phyloP scores from a whole-genome alignment of 129 eudicot species.

The Dittrichia graveolens region DNA sequence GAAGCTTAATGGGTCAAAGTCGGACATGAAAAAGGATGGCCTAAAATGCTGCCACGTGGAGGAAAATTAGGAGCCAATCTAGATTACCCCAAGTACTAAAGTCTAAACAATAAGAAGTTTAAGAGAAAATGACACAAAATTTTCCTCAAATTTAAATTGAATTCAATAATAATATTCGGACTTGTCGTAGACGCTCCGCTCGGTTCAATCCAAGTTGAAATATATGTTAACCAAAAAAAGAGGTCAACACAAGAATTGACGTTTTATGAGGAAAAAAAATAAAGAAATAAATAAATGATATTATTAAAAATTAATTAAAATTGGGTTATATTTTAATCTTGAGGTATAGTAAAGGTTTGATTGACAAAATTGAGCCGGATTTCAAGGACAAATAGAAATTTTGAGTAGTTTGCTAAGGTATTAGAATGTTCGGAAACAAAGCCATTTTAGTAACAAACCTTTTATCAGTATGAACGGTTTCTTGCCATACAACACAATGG shows the following conservation, averaged over 20 bases:
- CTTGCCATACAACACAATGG: no score
- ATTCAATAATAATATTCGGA: constrained; percentile 3
- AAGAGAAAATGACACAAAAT: constrained; percentile 21
- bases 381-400: constrained; percentile 31
- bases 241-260: constrained; percentile 19
- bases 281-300: background rate
- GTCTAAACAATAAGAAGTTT: constrained; percentile 26
- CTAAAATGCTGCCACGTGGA: constrained; percentile 71
- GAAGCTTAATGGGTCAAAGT: constrained; percentile 28
- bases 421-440: background rate
- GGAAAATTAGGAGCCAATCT: constrained; percentile 31
- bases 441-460: no score
- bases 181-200: constrained; percentile 55
- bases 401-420: constrained; percentile 8
- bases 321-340: background rate
- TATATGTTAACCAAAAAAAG: constrained; percentile 8
- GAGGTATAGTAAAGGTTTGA: background rate
- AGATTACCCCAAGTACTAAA: constrained; percentile 37
- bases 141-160: background rate
- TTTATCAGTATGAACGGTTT: no score
- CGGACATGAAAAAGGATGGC: constrained; percentile 22
- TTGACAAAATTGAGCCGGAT: constrained; percentile 30
- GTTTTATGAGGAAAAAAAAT: background rate
- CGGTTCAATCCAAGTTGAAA: constrained; percentile 31
- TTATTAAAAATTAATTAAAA: background rate